These are phyloP conservation scores for Vitis hybrid DNA, from an alignment of 177 flowering plant genomes.

Conservation along the genomic window DNA sequence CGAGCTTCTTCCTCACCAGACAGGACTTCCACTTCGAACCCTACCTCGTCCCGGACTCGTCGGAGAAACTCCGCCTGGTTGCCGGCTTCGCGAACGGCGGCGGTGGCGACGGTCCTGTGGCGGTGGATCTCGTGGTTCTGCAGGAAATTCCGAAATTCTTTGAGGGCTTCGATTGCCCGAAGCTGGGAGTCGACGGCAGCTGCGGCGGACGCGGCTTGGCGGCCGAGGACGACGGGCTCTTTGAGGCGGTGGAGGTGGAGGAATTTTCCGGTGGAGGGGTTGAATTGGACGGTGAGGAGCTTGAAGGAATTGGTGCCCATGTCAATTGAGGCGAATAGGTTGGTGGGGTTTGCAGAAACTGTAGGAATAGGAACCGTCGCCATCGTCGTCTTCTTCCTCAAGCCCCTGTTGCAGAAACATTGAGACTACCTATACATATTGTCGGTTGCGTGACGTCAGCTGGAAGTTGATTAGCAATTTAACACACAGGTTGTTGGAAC, in stretches of 20 bases:
- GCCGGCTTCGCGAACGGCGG: constrained; percentile 59
- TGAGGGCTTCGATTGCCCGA: constrained; percentile 48
- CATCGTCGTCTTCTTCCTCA: too few species aligned
- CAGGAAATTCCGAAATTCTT: constrained; percentile 33
- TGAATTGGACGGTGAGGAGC: constrained; percentile 45
- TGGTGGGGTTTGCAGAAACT: constrained; percentile 4
- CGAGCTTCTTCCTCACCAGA: constrained; percentile 71
- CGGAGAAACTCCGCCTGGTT: constrained; percentile 37
- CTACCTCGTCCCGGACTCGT: constrained; percentile 25
- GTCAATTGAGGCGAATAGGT: constrained; percentile 58
- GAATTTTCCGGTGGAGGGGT: constrained; percentile 48
- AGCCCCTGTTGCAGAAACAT: too few species aligned
- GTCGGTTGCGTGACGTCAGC: too few species aligned
- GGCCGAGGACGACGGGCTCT: constrained; percentile 55
- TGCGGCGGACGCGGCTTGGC: constrained; percentile 21
- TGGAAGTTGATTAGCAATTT: too few species aligned
- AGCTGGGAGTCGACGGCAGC: constrained; percentile 36
- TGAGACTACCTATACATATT: too few species aligned
- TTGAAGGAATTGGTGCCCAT: constrained; percentile 87
- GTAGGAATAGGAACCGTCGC: too few species aligned
- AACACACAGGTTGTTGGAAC: too few species aligned
- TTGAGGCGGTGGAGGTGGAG: constrained; percentile 47
- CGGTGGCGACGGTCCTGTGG: constrained; percentile 50
- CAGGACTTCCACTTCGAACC: constrained; percentile 40
- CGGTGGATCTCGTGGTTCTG: constrained; percentile 20